Evolutionary conservation across 106 monocot genomes (phyloP).

Genomic region (Allium sativum): DNA sequence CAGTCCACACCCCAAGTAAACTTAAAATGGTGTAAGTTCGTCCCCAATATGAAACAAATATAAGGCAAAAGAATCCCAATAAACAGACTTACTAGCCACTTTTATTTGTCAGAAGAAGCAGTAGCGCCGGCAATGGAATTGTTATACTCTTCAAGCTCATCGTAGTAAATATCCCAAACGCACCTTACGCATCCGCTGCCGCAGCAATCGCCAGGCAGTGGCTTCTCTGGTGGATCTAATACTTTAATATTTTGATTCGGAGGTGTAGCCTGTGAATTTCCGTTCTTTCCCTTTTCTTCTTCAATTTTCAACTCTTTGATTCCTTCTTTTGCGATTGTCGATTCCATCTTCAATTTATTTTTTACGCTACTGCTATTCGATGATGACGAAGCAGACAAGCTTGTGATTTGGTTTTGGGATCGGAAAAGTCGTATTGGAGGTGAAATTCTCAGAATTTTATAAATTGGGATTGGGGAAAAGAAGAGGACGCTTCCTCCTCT

Average conservation of each 20-base stretch:
- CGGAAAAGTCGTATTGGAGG: not conserved
- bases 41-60: no score
- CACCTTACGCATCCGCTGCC: constrained; percentile 85
- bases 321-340: not conserved
- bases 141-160: constrained; percentile 78
- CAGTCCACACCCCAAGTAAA: no score
- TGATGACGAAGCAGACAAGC: not conserved
- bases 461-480: not conserved
- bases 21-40: no score
- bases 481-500: not conserved
- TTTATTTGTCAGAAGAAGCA: not conserved
- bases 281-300: not conserved
- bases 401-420: not conserved
- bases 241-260: not conserved
- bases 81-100: not conserved
- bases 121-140: constrained; percentile 10
- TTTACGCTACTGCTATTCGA: not conserved
- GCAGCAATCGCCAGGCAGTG: constrained; percentile 79
- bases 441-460: not conserved
- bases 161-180: constrained; percentile 90
- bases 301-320: not conserved
- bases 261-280: not conserved
- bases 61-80: no score
- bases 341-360: not conserved
- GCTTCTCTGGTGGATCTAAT: constrained; percentile 64